Evolutionary conservation across 1,284 basidiomycete genomes (phyloP), one percentile per base, ranked within the genome.

Genomic region (Trichosporon sp.): DNA sequence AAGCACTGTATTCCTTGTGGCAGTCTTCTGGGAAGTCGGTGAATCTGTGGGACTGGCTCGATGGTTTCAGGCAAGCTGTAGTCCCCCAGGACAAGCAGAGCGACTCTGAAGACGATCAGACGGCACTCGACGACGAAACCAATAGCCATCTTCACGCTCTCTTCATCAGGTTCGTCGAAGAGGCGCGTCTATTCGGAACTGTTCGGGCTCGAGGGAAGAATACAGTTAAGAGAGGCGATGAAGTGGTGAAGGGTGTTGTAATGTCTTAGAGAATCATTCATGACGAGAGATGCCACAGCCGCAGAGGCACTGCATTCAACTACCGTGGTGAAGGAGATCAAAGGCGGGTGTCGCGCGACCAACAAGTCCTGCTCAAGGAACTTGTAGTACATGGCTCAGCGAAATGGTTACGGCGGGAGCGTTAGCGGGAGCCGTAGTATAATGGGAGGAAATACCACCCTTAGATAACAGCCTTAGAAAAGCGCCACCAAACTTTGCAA

Each of bases 31-130:
- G 80, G 2, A 73, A 74, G 63, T 73, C 73, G 12, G 74, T 81
- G 51, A 81, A 81, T 65, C 73, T 81, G 7, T 81, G 78, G 78
- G 80, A 81, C 60, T 81, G 80, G 80, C 72, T 81, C 1, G 75
- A 80, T 34, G 77, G 76, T 0, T 81, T 78, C 68, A 65, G 75
- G 31, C 66, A 42, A 0, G 66, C 64, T 1, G 68, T 75, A 70
- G 64, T 64, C 18, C 34, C 25, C 13, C 65, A 44, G 27, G 32
- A 6, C 38, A 8, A 44, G 31, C 31, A 27, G 9, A 3, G 38
- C 27, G 38, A 5, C 13, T 13, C 1, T 12, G 63, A 27, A 11
- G 2, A 62, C 15, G 27, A 4, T 4, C 44, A 15, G 15, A n/a
- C 42, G 47, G 60, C 27, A 3, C 42, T 35, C 15, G 56, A 66